Percentiles rank a stretch among this genome's conserved stretches.
These are phyloP conservation scores for Talaromyces sp. DNA, from an alignment of 2,329 filamentous ascomycete species.

Conservation along the genomic window DNA sequence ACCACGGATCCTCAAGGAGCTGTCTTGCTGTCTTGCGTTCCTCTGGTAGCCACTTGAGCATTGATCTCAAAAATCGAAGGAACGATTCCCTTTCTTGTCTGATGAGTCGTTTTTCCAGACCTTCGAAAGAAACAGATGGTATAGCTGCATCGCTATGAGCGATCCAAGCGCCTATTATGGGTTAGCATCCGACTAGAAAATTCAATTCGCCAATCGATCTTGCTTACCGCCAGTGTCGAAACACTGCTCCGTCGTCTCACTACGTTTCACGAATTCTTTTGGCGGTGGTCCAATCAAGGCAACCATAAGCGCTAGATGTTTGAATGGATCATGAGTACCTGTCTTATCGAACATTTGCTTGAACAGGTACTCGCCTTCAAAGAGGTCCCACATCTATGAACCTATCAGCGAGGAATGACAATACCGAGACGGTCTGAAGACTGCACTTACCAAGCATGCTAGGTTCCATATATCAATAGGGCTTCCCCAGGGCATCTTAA, in stretches of 20 bases:
- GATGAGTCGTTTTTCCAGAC: not conserved
- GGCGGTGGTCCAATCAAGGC: conserved; percentile 31
- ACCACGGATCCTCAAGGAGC: not conserved
- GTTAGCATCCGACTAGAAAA: not conserved
- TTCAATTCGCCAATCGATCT: too few species aligned
- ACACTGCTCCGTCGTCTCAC: conserved; percentile 31
- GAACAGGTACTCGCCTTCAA: conserved; percentile 49
- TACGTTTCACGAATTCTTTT: conserved; percentile 28
- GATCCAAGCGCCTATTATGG: not conserved
- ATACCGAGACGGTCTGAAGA: not conserved
- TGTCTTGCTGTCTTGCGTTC: not conserved
- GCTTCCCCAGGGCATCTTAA: conserved; percentile 48
- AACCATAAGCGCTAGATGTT: conserved; percentile 30
- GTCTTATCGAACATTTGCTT: conserved; percentile 26
- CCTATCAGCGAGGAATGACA: not conserved
- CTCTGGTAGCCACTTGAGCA: conserved; percentile 8
- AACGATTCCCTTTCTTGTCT: not conserved
- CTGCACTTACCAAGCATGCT: conserved; percentile 42
- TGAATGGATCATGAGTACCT: conserved; percentile 28
- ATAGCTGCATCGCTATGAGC: not conserved
- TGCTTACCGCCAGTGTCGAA: conserved; percentile 28
- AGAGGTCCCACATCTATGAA: conserved; percentile 49
- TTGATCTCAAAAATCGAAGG: not conserved
- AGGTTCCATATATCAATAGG: conserved; percentile 54
- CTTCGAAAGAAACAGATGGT: not conserved